Conservation (phyloP, 306 rosid species). For the Trichosanthes truncata region DNA sequence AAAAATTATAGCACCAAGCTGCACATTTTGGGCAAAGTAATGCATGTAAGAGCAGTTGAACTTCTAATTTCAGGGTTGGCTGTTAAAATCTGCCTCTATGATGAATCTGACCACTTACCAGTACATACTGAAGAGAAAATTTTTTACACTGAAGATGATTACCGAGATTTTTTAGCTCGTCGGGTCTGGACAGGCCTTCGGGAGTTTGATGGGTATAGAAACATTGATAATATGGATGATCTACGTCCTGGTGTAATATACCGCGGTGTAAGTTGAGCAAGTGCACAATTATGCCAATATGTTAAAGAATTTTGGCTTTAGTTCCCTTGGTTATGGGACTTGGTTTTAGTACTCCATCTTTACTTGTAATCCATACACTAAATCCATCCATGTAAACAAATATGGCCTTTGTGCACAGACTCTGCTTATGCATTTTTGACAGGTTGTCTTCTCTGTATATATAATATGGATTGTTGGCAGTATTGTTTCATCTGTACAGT, state of each 20-base stretch:
- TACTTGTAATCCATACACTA: slow-evolving; percentile 5
- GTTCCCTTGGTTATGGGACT: background rate
- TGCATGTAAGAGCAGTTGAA: slow-evolving; percentile 7
- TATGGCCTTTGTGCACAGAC: slow-evolving; percentile 1
- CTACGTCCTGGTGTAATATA: slow-evolving; percentile 81
- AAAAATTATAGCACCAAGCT: background rate
- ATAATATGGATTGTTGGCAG: background rate
- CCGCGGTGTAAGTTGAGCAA: slow-evolving; percentile 64
- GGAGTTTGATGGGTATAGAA: slow-evolving; percentile 75
- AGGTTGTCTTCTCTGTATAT: background rate
- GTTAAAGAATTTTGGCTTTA: background rate
- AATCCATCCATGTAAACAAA: background rate
- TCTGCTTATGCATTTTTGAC: slow-evolving; percentile 9
- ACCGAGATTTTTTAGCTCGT: slow-evolving; percentile 64
- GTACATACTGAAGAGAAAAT: slow-evolving; percentile 80
- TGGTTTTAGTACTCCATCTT: slow-evolving; percentile 3
- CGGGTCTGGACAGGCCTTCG: slow-evolving; percentile 70
- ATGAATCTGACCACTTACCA: slow-evolving; percentile 64
- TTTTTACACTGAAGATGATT: slow-evolving; percentile 82
- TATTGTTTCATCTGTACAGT: background rate
- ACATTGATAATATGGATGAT: slow-evolving; percentile 81
- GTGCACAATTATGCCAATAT: background rate
- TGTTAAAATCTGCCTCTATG: slow-evolving; percentile 70
- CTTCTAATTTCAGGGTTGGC: slow-evolving; percentile 63
- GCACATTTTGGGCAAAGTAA: background rate